These are phyloP conservation scores for Corylus heterophylla DNA, from an alignment of 306 rosid species.

Conservation along the genomic window DNA sequence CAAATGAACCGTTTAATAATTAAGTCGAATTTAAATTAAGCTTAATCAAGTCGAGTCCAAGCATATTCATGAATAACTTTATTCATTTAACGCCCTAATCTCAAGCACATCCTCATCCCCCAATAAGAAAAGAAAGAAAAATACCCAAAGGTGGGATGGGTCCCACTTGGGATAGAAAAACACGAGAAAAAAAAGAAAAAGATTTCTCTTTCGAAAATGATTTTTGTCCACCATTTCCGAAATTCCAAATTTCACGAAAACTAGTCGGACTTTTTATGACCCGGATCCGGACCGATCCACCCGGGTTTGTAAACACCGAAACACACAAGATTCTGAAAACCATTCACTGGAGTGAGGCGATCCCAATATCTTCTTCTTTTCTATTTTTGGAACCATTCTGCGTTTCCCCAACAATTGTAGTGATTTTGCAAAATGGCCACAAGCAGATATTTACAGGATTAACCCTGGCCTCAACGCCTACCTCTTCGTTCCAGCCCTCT, in stretches of 20 bases:
- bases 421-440: slow-evolving; percentile 58
- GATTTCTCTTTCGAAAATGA: too few relatives aligned
- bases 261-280: not conserved
- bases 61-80: too few relatives aligned
- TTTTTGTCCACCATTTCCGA: too few relatives aligned
- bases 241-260: too few relatives aligned
- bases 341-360: not conserved
- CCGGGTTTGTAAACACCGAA: not conserved
- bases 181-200: too few relatives aligned
- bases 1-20: too few relatives aligned
- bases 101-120: too few relatives aligned
- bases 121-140: too few relatives aligned
- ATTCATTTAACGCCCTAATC: too few relatives aligned
- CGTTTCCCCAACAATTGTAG: slow-evolving; percentile 1
- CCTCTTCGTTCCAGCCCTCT: slow-evolving; percentile 45
- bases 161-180: not conserved
- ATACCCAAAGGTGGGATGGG: too few relatives aligned
- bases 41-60: too few relatives aligned
- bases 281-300: not conserved
- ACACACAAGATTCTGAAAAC: not conserved
- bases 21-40: too few relatives aligned
- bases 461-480: slow-evolving; percentile 42
- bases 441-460: slow-evolving; percentile 62
- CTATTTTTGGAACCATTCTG: not conserved
- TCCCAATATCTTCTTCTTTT: not conserved